A percentile compares a stretch with the other conserved stretches of the same genome.
Conservation (phyloP, 75 land plant genomes). For the Chamaecyparis obtusa region DNA sequence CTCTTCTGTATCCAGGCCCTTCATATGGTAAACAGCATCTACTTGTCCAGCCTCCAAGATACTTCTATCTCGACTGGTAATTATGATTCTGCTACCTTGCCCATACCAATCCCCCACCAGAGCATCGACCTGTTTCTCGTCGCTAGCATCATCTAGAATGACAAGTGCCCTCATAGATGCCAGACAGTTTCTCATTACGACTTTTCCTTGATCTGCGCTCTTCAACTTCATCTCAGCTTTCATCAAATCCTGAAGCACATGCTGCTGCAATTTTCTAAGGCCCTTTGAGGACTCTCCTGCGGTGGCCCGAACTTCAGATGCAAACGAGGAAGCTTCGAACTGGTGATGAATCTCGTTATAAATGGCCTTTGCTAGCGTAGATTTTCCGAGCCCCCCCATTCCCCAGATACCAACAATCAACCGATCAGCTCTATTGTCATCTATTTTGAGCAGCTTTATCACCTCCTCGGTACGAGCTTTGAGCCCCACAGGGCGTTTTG, state of each 20-base stretch:
- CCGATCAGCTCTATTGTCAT: background rate
- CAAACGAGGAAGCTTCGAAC: constrained; percentile 15
- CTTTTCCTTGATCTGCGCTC: constrained; percentile 6
- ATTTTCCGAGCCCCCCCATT: constrained; percentile 19
- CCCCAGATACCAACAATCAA: constrained; percentile 12
- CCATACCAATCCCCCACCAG: constrained; percentile 20
- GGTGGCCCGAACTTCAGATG: constrained; percentile 5
- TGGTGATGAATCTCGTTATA: background rate
- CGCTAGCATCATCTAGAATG: constrained; percentile 16
- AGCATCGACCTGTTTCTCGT: constrained; percentile 12
- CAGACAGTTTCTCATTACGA: constrained; percentile 5
- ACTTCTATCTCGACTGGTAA: constrained; percentile 13
- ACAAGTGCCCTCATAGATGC: constrained; percentile 13
- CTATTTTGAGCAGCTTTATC: background rate
- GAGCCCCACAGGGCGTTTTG: constrained; percentile 8
- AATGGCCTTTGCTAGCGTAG: constrained; percentile 10
- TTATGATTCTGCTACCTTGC: constrained; percentile 13
- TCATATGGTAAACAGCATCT: background rate
- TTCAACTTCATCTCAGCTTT: constrained; percentile 10
- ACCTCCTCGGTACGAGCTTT: background rate
- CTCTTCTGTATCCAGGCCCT: background rate
- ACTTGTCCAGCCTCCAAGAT: background rate
- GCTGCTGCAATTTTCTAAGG: constrained; percentile 14
- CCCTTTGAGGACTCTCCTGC: constrained; percentile 10
- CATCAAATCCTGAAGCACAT: constrained; percentile 11